Base-by-base conservation (phyloP, 805 yeast genomes). In the Zygotorulaspora danielsina region DNA sequence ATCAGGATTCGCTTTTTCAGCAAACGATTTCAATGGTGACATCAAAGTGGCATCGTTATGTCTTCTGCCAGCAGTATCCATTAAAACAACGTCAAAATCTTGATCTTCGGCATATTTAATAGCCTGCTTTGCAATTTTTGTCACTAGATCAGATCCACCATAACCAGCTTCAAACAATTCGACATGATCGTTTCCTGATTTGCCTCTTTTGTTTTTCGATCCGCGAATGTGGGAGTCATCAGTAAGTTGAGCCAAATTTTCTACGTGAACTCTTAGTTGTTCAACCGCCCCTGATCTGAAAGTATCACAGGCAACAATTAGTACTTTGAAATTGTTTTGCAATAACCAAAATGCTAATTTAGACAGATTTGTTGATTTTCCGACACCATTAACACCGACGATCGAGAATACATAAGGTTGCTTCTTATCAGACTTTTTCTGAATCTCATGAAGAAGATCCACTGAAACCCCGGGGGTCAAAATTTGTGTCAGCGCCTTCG, bases 261-360 rank as follows among this genome's bases (percentile, higher is more conserved):
- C 80, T 2, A 90, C 97, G 65, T 90, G 98, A 2, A 89, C 96
- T 50, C 93, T 79, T 45, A 90, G 70, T 65, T 90, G 98, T 61
- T 90, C 97, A n/a, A 90, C 97, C 1, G 98, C 98, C 37, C 98
- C 98, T 1, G 96, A 86, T 64, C 98, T 75, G 67, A 90, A 90
- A 0, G 98, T 93, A 66, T 90, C 98, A 66, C 97, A 90, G 0
- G 98, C 98, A 16, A 95, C 94, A 53, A 90, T 84, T 37, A 90
- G 70, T 1, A 90, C 95, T 49, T 76, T 78, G 60, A 85, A 72
- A 56, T 90, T 79, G 62, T 93, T 90, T 57, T 93, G 97, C 41
- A 90, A 66, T 37, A 90, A 71, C 98, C 98, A 90, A 61, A 85
- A 90, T 2, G 96, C 97, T 37, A 90, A 67, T 63, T 90, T 90